Base-by-base conservation (phyloP, 1,284 basidiomycete genomes). In the Apiotrichum sp. region DNA sequence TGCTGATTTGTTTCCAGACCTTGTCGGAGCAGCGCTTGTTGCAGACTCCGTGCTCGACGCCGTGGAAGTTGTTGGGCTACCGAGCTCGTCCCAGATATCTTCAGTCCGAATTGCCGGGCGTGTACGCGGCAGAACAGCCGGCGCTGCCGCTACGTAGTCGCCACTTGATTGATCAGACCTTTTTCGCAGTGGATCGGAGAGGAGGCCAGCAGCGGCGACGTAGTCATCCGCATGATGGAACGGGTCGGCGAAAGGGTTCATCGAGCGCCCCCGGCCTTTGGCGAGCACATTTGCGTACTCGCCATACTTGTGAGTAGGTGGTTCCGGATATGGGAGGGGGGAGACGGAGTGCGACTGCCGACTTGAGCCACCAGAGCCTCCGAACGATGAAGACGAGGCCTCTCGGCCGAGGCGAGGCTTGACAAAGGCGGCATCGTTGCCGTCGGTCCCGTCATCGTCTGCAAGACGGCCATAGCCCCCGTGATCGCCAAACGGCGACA, bases 401-500 rank as follows among this genome's bases (percentile, higher is more conserved):
- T 36, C 47, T 11, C 43, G 50, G 22, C 40, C 51, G 7, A 52
- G 36, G 1, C 44, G 44, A 14, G 44, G 4, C 35, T 35, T 33
- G 4, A 52, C 51, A 36, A 52, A 52, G 6, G 6, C 11, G 13
- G 58, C 58, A 33, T 62, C 61, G 29, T 3, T 29, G 29, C 29
- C 3, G 3, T 29, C 29, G 29, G 29, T 29, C 3, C 29, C 29
- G 48, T 60, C 63, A 42, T 66, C 66, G 50, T 70, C 66, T 0
- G 36, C 53, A 39, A 72, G 53, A 34, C 70, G 57, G 3, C 67
- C 68, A 55, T 72, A 72, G 35, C 14, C 11, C 13, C 40, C n/a
- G 9, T n/a, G 35, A 10, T 55, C 50, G 5, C 11, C 14, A 33
- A 64, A 47, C n/a, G 65, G 64, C 9, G 51, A 45, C 63, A 72